Evolutionary conservation across 495 filamentous ascomycete species (phyloP), one percentile per base, ranked within the genome.

Genomic region (Choiromyces venosus): DNA sequence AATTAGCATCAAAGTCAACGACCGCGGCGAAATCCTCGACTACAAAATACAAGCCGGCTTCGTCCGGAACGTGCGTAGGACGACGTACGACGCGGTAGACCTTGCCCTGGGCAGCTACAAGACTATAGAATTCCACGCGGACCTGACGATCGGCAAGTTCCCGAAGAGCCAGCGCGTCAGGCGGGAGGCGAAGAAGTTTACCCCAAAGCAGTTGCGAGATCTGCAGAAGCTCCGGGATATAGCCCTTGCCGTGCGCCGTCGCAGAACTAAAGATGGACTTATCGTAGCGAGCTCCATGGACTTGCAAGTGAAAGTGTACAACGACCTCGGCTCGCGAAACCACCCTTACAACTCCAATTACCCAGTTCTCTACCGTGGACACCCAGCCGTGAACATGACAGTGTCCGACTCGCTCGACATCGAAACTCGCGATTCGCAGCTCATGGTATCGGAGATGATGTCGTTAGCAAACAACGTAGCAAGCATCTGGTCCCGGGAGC

Each of bases 1-100:
- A 0, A 93, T 97, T 82, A 95, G 91, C 76, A 89, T 91, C 5
- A 89, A 87, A 70, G 83, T 97, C 67, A 85, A 88, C 76, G 82
- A 85, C 25, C 83, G 87, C 4, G 95, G 93, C 14, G 83, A 89
- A 8, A 82, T 96, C 29, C 76, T 93, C 12, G 91, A 94, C 4
- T 85, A 83, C 19, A 89, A 88, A n/a, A 86, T 98, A 46, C 84
- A 86, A 5, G 89, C 91, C n/a, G 92, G 91, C 4, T 87, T 83
- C 2, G 82, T 94, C 14, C 84, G 85, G 10, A 89, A 93, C 67
- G 92, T 97, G n/a, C 83, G 90, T 33, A 89, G 87, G 72, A 81
- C 96, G 61, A 94, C 92, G 0, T 88, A 89, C 36, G 82, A 86
- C 21, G 85, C 86, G 33, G 80, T 92, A 4, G 82, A 86, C 35